Conservation (phyloP, 768 basidiomycete species). For the Boletus edulis region DNA sequence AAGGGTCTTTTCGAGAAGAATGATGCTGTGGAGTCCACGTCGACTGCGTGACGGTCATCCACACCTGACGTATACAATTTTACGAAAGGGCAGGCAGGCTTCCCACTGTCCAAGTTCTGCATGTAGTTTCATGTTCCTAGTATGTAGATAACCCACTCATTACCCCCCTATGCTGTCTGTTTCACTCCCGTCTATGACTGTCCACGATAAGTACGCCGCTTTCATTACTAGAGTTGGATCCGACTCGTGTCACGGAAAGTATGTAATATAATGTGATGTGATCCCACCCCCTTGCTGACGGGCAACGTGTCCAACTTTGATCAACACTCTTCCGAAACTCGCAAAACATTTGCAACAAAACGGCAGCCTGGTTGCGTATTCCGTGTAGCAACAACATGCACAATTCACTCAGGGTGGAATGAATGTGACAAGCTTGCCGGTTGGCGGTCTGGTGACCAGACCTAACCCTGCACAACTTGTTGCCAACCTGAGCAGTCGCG, state of each 20-base stretch:
- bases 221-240: background rate
- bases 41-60: background rate
- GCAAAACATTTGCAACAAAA: background rate
- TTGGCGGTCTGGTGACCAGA: too few relatives aligned
- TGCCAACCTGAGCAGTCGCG: background rate
- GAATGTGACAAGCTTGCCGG: background rate
- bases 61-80: background rate
- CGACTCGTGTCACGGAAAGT: background rate
- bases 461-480: background rate
- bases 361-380: background rate
- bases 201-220: background rate
- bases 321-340: background rate
- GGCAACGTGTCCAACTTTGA: slow-evolving; percentile 11
- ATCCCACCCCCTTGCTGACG: background rate
- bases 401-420: slow-evolving; percentile 1
- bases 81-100: background rate
- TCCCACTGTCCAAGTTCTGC: background rate
- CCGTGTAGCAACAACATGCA: background rate
- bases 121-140: background rate
- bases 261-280: background rate
- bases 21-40: background rate
- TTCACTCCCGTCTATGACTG: background rate
- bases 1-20: slow-evolving; percentile 35
- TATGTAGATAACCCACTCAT: background rate
- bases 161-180: background rate